phyloP scores from a whole-genome alignment of 352 stramenopile species.

The Synura sp. region DNA sequence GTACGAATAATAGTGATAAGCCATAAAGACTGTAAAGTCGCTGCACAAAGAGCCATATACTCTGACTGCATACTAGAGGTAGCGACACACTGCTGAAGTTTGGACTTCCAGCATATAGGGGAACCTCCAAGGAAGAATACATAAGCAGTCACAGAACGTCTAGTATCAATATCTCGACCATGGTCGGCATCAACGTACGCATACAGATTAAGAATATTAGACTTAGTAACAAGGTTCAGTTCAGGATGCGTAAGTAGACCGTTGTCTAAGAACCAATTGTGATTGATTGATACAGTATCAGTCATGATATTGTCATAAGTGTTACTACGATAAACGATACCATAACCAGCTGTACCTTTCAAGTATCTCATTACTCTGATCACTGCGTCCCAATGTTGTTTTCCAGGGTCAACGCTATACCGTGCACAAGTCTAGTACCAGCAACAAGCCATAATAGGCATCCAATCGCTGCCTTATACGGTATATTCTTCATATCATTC shows the following conservation, averaged over 20 bases:
- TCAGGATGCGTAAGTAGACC: constrained; percentile 40
- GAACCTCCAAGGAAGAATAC: constrained; percentile 17
- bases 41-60: constrained; percentile 25
- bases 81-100: too few species aligned
- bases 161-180: constrained; percentile 35
- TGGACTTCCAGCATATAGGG: constrained; percentile 36
- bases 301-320: constrained; percentile 39
- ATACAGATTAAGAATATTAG: constrained; percentile 27
- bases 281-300: constrained; percentile 42
- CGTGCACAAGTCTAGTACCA: constrained; percentile 2
- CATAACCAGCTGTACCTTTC: too few species aligned
- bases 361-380: constrained; percentile 23
- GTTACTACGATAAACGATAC: constrained; percentile 28
- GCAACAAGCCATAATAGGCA: constrained; percentile 16
- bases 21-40: constrained; percentile 36
- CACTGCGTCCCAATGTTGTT: constrained; percentile 26
- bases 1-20: constrained; percentile 24
- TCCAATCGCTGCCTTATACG: constrained; percentile 25
- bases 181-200: constrained; percentile 33
- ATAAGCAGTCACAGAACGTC: constrained; percentile 22
- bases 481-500: background rate
- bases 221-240: constrained; percentile 36
- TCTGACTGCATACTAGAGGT: constrained; percentile 27
- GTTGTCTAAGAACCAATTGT: constrained; percentile 40
- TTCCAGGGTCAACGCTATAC: constrained; percentile 7